Base-by-base conservation (phyloP, 768 basidiomycete genomes). In the Scleroderma citrinum region DNA sequence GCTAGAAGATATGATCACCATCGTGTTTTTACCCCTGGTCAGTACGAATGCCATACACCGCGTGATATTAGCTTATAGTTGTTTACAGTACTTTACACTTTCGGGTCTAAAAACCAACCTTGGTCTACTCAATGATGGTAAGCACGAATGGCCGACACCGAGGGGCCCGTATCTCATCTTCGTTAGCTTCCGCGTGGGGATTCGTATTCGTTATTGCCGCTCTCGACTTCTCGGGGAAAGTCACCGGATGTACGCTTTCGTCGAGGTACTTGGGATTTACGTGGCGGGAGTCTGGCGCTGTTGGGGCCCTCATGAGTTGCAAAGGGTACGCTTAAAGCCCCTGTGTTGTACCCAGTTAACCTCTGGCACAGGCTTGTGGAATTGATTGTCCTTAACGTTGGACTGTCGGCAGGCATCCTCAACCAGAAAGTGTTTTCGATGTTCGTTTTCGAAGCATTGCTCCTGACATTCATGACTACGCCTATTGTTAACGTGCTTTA, bases 321-420 rank as follows among this genome's bases (percentile, higher is more conserved):
- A 94, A 99, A 75, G 93, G 92, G 87, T 87, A 49, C 34, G 74
- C 85, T 50, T 10, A 31, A 47, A 40, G 23, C 0, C 29, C 1
- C 14, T 51, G 31, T 30, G 43, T 49, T 14, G 10, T 8, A 17
- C 2, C 2, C 50, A 23, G 46, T 52, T 58, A 20, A 58, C 17
- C 29, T 17, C 46, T 26, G 4, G 14, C 43, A 17, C 44, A 89
- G 87, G 38, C 75, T 96, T 4, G 90, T 97, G 10, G 94, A 96
- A 59, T 72, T 97, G 40, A 96, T 98, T 59, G 95, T 98, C 11
- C 83, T 98, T 54, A 99, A 98, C 56, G 91, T 97, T 54, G 94
- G 95, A 2, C 70, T 94, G 12, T 71, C 76, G 2, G 92, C 89
- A 5, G 76, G 77, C 0, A 93, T 95, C 53, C 73, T 98, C 41